A percentile compares a stretch with the other conserved stretches of the same genome.
phyloP scores from a whole-genome alignment of 2,329 filamentous ascomycete genomes.

The Coniochaeta prunicola region DNA sequence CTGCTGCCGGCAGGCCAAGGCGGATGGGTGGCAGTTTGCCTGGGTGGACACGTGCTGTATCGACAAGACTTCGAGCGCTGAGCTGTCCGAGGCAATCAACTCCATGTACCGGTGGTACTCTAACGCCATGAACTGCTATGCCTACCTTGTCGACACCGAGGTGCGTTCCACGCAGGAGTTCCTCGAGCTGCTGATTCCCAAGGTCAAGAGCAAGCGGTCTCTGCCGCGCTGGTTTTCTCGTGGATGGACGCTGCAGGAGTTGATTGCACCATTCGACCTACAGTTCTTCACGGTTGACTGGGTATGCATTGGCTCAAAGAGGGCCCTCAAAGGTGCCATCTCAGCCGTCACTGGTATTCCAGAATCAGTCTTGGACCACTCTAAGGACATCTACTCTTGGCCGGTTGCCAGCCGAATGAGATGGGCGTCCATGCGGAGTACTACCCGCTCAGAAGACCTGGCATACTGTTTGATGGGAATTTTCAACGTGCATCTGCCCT shows the following conservation, averaged over 20 bases:
- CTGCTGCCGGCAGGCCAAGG: neutral
- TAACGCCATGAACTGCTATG: neutral
- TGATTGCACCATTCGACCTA: neutral
- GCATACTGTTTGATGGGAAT: slow-evolving; percentile 18
- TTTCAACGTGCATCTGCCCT: slow-evolving; percentile 18
- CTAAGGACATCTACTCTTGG: neutral
- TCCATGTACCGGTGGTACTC: slow-evolving; percentile 3
- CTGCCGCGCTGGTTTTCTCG: neutral
- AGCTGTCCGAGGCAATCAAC: slow-evolving; percentile 3
- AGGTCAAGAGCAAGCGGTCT: neutral
- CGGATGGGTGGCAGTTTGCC: neutral
- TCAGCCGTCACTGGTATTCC: neutral
- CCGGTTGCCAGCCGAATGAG: slow-evolving; percentile 15
- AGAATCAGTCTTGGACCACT: neutral
- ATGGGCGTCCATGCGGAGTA: slow-evolving; percentile 14
- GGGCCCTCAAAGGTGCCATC: neutral
- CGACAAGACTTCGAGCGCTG: slow-evolving; percentile 2
- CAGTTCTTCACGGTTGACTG: neutral
- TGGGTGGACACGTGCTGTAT: slow-evolving; percentile 4
- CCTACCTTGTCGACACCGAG: neutral
- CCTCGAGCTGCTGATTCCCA: neutral
- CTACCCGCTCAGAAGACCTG: slow-evolving; percentile 13
- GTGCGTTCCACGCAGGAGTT: neutral
- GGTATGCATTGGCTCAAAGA: neutral
- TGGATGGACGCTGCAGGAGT: neutral